Evolutionary conservation across 306 rosid species (phyloP).

Genomic region (Elaeagnus macrophylla): DNA sequence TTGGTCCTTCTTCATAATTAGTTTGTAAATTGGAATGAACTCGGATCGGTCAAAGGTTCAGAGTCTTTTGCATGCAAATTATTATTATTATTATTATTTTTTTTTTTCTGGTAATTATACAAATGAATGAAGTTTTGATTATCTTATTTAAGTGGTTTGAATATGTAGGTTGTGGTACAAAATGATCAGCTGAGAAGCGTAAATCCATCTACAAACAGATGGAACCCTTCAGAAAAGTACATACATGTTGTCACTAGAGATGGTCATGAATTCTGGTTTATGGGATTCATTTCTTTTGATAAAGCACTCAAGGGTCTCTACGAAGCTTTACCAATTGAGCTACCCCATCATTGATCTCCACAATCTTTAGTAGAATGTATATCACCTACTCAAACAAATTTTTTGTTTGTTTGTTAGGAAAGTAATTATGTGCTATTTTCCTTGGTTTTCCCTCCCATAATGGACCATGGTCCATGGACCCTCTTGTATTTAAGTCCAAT

Average conservation of each 20-base stretch:
- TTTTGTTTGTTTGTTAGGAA: too few species aligned
- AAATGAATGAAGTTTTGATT: too few species aligned
- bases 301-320: slow-evolving; percentile 52
- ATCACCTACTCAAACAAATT: too few species aligned
- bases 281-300: slow-evolving; percentile 68
- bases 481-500: too few species aligned
- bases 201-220: slow-evolving; percentile 37
- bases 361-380: too few species aligned
- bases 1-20: too few species aligned
- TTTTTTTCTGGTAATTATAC: too few species aligned
- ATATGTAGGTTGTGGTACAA: slow-evolving; percentile 41
- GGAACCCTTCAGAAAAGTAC: slow-evolving; percentile 47
- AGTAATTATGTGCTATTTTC: too few species aligned
- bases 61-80: not conserved
- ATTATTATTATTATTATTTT: not conserved
- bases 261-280: slow-evolving; percentile 57
- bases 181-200: slow-evolving; percentile 44
- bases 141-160: not conserved
- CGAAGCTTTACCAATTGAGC: slow-evolving; percentile 13
- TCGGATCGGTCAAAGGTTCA: not conserved
- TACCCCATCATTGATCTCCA: not conserved
- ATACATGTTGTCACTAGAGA: slow-evolving; percentile 44
- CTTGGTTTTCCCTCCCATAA: too few species aligned
- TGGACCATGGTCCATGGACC: too few species aligned
- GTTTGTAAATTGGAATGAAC: too few species aligned